Evolutionary conservation across 768 basidiomycete genomes (phyloP), one percentile per base, ranked within the genome.

Genomic region (Coprinopsis marcescibilis): DNA sequence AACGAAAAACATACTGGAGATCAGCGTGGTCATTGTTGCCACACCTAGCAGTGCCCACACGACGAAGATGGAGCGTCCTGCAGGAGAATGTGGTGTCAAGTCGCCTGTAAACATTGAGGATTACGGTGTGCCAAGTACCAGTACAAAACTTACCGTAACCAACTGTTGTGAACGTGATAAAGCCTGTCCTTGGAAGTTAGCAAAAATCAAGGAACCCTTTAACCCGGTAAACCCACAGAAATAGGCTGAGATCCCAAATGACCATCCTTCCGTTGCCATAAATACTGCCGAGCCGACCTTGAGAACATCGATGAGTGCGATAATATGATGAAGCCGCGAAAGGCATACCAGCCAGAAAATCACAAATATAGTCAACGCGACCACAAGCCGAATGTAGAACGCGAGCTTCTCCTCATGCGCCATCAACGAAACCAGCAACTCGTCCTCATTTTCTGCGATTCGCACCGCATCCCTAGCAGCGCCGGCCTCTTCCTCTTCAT

Each of bases 41-140:
- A 89, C 81, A 13, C 86, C 89, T 5, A 88, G 63, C 27, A 90
- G 61, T 0, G 87, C 83, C 88, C 88, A 89, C 2, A 79, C 76
- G 32, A 89, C 73, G 59, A 90, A 90, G 26, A 90, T 71, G 12
- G 83, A 77, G 19, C 85, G 77, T 10, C 88, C 89, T 2, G 83
- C 78, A 10, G 82, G 77, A 0, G 83, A 80, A 41, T 60, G 57
- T 0, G 85, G 87, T 0, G 75, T 52, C 12, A 71, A 65, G 55
- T 89, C 87, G n/a, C 83, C 75, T 76, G 36, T 44, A 46, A 38
- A 32, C 19, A 13, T 20, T 21, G 14, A 33, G 36, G 1, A 17
- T 39, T 20, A 34, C 33, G 29, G 40, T 15, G 36, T 7, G 8
- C 7, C 42, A 30, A 10, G 7, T 3, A 37, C 33, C 4, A 30